Evolutionary conservation across 177 flowering plant genomes (phyloP), one percentile per base, ranked within the genome.

Genomic region (Telopea speciosissima): DNA sequence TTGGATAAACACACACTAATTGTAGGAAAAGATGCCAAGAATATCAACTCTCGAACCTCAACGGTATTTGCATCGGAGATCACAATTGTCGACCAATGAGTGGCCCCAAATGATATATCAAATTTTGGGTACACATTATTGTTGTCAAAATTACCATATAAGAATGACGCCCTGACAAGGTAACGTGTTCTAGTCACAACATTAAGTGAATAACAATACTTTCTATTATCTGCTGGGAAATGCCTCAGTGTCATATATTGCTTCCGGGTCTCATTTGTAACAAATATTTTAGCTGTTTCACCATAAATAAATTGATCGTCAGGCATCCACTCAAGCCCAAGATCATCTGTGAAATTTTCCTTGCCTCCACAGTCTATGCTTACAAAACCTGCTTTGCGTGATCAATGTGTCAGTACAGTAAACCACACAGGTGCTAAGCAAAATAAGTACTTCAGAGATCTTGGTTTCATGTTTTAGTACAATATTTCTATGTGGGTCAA

Each of bases 101-200:
- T 93, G 8, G 99, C 81, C 71, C 98, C 99, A 62, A 96, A 68
- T 36, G 99, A 89, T 58, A 96, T 76, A 68, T 96, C 99, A 74
- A 96, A 96, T 79, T 90, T 89, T 21, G 99, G 99, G 74, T 90
- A 96, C 42, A 90, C 93, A 73, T 93, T 89, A 70, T 88, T 90
- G 78, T 79, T 88, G 78, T 93, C 98, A 76, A 91, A 96, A 68
- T 91, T 85, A 16, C 98, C 98, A 80, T 96, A 96, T 84, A 96
- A 81, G 82, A 96, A 96, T 62, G 90, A 83, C 52, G 97, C 88
- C 75, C 99, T 87, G 65, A 96, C 63, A 68, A 93, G 91, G 76
- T 93, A 96, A 70, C 99, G 83, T 31, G 84, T 88, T 79, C 99
- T 88, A 36, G 86, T 81, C 60, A 56, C 75, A 56, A 91, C 98